Evolutionary conservation across 2,329 filamentous ascomycete species (phyloP).

Genomic region (Ophiostoma fasciatum): DNA sequence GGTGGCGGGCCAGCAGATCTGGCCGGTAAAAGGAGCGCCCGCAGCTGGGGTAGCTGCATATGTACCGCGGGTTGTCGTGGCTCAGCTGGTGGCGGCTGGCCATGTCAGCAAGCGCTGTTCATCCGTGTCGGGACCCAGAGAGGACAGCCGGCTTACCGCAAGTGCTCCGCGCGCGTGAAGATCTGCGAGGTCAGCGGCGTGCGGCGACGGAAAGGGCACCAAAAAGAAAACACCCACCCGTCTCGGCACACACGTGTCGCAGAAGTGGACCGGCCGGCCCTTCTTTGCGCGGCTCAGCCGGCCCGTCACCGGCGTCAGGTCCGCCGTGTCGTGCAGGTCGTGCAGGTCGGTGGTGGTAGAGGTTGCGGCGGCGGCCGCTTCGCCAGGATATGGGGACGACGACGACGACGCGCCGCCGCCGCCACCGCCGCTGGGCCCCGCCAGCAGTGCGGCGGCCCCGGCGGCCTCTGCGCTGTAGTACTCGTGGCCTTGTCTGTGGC

Average conservation of each 20-base stretch:
- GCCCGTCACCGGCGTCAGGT: constrained; percentile 5
- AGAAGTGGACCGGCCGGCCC: constrained; percentile 9
- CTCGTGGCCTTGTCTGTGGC: not conserved
- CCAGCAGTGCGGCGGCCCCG: too few species aligned
- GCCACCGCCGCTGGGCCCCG: too few species aligned
- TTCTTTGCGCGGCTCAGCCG: constrained; percentile 9
- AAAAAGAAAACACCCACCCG: too few species aligned
- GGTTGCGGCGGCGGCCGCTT: too few species aligned
- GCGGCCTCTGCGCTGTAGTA: not conserved
- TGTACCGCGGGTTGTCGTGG: constrained; percentile 25
- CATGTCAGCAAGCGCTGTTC: not conserved
- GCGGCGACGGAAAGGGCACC: too few species aligned
- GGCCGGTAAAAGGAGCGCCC: constrained; percentile 42
- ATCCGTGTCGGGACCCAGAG: too few species aligned
- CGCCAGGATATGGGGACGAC: too few species aligned
- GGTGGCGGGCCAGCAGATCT: constrained; percentile 44
- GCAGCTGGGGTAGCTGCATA: constrained; percentile 38
- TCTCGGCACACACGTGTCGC: constrained; percentile 7
- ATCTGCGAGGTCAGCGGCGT: constrained; percentile 7
- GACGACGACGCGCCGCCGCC: too few species aligned
- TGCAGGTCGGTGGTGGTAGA: too few species aligned
- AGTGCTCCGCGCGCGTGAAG: constrained; percentile 7
- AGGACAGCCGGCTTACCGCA: constrained; percentile 17
- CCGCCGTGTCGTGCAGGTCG: not conserved
- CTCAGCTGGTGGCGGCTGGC: constrained; percentile 19